Evolutionary conservation across 257 asterid species (phyloP).

Genomic region (Fraxinus pennsylvanica): DNA sequence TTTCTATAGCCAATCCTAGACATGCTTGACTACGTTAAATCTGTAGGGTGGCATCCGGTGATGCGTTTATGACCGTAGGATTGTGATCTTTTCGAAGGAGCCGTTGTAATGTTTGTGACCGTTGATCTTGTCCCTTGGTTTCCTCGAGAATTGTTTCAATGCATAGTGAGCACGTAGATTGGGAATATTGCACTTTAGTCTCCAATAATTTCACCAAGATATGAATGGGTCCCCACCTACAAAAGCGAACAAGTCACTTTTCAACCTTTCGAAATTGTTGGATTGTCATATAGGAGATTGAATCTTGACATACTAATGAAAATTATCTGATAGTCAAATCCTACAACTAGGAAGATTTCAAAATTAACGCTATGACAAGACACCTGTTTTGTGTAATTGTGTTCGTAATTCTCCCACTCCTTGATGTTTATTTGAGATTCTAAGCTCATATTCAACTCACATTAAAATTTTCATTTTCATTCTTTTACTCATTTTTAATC

Average conservation of each 20-base stretch:
- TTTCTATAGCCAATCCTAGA: constrained; percentile 26
- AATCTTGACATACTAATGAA: too few relatives aligned
- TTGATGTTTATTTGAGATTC: too few relatives aligned
- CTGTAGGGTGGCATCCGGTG: constrained; percentile 56
- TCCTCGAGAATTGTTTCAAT: background rate
- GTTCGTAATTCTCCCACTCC: too few relatives aligned
- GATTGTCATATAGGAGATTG: background rate
- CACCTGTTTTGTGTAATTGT: too few relatives aligned
- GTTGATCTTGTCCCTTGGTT: constrained; percentile 43
- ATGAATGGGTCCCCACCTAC: constrained; percentile 5
- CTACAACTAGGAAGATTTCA: too few relatives aligned
- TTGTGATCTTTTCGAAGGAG: constrained; percentile 16
- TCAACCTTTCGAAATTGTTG: background rate
- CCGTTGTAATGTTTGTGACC: constrained; percentile 29
- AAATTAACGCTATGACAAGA: too few relatives aligned
- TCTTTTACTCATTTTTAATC: too few relatives aligned
- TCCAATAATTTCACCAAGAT: constrained; percentile 15
- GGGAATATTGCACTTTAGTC: constrained; percentile 8
- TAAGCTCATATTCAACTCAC: too few relatives aligned
- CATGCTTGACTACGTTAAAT: constrained; percentile 21
- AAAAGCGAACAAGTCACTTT: background rate
- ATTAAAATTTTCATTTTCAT: too few relatives aligned
- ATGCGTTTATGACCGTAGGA: constrained; percentile 38
- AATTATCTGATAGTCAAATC: too few relatives aligned
- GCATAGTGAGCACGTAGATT: constrained; percentile 2